Percentiles rank a stretch among this genome's conserved stretches.
These are phyloP conservation scores for Chytriomyces hyalinus DNA, from an alignment of 192 early-diverging fungal species.

Conservation along the genomic window DNA sequence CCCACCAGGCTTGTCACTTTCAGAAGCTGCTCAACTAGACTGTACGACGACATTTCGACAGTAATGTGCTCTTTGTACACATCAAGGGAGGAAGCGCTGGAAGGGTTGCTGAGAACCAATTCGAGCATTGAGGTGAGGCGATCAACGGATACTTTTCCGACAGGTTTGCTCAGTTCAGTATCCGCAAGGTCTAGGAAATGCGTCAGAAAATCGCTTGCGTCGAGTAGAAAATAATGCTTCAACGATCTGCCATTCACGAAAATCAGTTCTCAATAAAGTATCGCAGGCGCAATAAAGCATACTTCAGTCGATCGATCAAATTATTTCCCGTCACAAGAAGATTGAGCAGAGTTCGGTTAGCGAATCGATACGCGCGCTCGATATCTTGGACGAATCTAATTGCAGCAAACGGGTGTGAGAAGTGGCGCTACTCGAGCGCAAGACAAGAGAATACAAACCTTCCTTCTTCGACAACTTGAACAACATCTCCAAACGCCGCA, in stretches of 20 bases:
- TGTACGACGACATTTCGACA: slow-evolving; percentile 67
- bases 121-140: slow-evolving; percentile 87
- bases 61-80: slow-evolving; percentile 87
- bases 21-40: slow-evolving; percentile 74
- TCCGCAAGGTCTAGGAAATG: slow-evolving; percentile 92
- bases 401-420: slow-evolving; percentile 10
- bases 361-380: slow-evolving; percentile 82
- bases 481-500: slow-evolving; percentile 53
- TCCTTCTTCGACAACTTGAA: slow-evolving; percentile 62
- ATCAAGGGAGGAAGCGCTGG: slow-evolving; percentile 66
- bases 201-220: slow-evolving; percentile 91
- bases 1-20: slow-evolving; percentile 73
- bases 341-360: slow-evolving; percentile 84
- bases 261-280: slow-evolving; percentile 11
- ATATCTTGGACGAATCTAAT: slow-evolving; percentile 71
- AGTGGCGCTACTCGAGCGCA: slow-evolving; percentile 8
- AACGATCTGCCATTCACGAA: slow-evolving; percentile 65
- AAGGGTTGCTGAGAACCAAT: slow-evolving; percentile 83
- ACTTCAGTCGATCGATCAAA: slow-evolving; percentile 76
- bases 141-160: slow-evolving; percentile 68
- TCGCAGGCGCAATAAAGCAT: not conserved
- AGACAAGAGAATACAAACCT: slow-evolving; percentile 23
- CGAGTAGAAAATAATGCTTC: slow-evolving; percentile 91
- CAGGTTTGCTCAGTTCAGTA: slow-evolving; percentile 75
- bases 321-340: slow-evolving; percentile 80